Evolutionary conservation across 768 basidiomycete species (phyloP).

Genomic region (Dentipellis sp.): DNA sequence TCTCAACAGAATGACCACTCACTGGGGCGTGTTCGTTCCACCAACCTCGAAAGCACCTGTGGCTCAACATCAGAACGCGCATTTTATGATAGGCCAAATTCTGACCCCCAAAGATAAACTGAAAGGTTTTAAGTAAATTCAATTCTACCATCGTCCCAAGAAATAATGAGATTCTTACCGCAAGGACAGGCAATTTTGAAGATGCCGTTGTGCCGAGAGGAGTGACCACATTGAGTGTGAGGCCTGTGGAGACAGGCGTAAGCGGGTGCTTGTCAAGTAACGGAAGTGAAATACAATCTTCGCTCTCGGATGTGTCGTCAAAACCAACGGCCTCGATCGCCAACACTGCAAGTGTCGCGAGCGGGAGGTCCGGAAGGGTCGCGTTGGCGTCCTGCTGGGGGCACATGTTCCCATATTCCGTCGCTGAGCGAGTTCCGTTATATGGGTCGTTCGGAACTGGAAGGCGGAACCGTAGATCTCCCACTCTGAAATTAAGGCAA

Average conservation of each 20-base stretch:
- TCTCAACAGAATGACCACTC: neutral
- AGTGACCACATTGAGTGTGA: slow-evolving; percentile 20
- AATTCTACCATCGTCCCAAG: too few species aligned
- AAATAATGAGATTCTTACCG: neutral
- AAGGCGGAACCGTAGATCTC: too few species aligned
- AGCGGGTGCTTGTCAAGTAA: neutral
- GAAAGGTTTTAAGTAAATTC: too few species aligned
- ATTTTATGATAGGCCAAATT: too few species aligned
- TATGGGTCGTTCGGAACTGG: too few species aligned
- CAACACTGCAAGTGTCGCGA: neutral
- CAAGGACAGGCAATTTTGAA: slow-evolving; percentile 13
- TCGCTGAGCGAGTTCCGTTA: too few species aligned
- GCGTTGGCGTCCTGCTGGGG: slow-evolving; percentile 13
- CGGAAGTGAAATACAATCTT: too few species aligned
- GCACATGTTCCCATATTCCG: slow-evolving; percentile 14
- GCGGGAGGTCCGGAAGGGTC: neutral
- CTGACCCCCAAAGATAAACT: too few species aligned
- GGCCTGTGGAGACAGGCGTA: slow-evolving; percentile 6
- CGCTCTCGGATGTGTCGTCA: too few species aligned
- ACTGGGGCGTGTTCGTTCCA: neutral
- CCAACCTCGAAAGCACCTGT: neutral
- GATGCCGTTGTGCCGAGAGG: slow-evolving; percentile 8
- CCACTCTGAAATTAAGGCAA: too few species aligned
- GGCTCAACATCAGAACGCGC: neutral
- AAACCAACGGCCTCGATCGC: too few species aligned